Base-by-base conservation (phyloP, 495 filamentous ascomycete species). In the Xylaria nigripes region DNA sequence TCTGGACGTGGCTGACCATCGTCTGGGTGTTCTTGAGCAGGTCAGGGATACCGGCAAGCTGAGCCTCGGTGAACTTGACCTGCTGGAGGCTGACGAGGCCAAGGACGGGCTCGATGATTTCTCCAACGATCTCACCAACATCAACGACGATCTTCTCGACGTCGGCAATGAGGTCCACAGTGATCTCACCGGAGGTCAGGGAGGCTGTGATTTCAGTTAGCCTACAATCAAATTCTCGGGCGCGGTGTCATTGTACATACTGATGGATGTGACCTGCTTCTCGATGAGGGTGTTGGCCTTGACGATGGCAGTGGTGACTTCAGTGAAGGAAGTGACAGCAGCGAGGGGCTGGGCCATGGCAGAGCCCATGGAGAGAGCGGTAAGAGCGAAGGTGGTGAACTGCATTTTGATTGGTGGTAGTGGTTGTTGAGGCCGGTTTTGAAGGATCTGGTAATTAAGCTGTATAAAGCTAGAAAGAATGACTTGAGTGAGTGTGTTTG, bases 361-460 rank as follows among this genome's bases (percentile, higher is more conserved):
- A 62, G 64, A 67, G 59, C 64, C 64, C 30, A 62, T 22, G 15
- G 64, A 61, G 46, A 67, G 50, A 38, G 64, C 64, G 43, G 59
- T 57, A 19, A 61, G 29, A 27, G 55, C 50, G 57, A 67, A 59
- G 46, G 40, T 64, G 29, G 61, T 50, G 61, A 64, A 64, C 58
- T 56, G 61, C 64, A 67, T 67, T 54, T 18, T 66, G n/a, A n/a
- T n/a, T n/a, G 50, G 18, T 47, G 43, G 44, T 46, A 15, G 53
- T 34, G 48, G 34, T 36, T 4, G 36, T 7, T 42, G 9, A 10
- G 27, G 16, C 21, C 23, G 18, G 41, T 34, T 4, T 41, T 45
- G 21, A 13, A 36, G 4, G 32, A 13, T 12, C 15, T 36, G 32
- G 32, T n/a, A n/a, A n/a, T n/a, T n/a, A 36, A 36, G 29, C 1